phyloP scores from a whole-genome alignment of 768 basidiomycete genomes.

The Panaeolus papilionaceus region DNA sequence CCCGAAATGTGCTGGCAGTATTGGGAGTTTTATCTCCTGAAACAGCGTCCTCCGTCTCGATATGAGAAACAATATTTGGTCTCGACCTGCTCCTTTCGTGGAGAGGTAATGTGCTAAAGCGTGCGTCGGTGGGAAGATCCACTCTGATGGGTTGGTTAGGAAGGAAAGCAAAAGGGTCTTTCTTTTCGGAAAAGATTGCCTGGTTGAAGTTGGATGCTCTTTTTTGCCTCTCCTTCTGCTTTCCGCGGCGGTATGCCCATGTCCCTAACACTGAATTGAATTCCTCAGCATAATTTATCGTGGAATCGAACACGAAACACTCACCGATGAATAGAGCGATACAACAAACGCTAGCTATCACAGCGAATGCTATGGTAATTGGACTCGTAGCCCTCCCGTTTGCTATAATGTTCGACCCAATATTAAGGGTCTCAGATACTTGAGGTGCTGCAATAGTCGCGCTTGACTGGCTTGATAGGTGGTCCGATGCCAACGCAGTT shows the following conservation, averaged over 20 bases:
- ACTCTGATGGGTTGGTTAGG: neutral
- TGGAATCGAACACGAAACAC: neutral
- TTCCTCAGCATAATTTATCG: neutral
- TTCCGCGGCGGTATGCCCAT: neutral
- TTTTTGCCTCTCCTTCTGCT: constrained; percentile 1
- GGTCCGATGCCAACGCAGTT: neutral
- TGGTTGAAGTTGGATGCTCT: constrained; percentile 1
- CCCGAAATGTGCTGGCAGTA: constrained; percentile 20
- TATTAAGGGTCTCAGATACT: neutral
- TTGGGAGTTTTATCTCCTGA: neutral
- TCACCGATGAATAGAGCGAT: neutral
- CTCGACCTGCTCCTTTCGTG: neutral
- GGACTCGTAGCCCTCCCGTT: neutral
- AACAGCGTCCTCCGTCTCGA: neutral
- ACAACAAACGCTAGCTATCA: neutral
- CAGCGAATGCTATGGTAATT: constrained; percentile 1
- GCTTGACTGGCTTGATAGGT: neutral
- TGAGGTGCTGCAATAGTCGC: neutral
- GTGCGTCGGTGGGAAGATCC: neutral
- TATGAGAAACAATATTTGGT: neutral
- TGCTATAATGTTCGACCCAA: neutral
- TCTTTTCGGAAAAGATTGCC: neutral
- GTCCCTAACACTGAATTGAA: neutral
- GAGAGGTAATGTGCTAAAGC: neutral
- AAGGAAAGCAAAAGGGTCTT: neutral